A percentile compares a stretch with the other conserved stretches of the same genome.
phyloP scores from a whole-genome alignment of 345 rosid species.

The Balakata baccata region DNA sequence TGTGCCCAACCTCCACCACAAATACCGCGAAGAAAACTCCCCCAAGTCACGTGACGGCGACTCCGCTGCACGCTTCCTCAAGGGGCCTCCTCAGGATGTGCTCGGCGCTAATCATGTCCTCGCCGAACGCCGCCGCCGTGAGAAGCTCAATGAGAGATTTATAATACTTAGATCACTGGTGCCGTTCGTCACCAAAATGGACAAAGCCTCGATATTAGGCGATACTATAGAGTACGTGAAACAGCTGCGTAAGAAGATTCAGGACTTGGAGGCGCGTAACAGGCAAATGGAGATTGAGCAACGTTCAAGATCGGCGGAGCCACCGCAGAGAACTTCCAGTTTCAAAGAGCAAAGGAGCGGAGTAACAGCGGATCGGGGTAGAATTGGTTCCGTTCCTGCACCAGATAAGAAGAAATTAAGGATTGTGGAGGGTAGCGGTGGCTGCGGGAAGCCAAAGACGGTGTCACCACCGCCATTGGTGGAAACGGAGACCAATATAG shows the following conservation, averaged over 20 bases:
- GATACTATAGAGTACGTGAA: constrained; percentile 95
- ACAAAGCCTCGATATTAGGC: constrained; percentile 91
- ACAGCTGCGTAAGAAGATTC: constrained; percentile 71
- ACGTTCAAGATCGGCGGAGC: constrained; percentile 30
- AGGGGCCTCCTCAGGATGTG: constrained; percentile 52
- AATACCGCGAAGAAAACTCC: constrained; percentile 52
- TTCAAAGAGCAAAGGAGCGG: constrained; percentile 41
- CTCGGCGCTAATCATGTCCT: constrained; percentile 84
- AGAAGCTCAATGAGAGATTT: constrained; percentile 90
- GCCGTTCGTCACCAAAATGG: constrained; percentile 97
- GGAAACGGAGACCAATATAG: constrained; percentile 38
- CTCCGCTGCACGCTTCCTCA: constrained; percentile 36
- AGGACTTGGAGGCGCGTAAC: constrained; percentile 64
- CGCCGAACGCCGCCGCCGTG: constrained; percentile 92
- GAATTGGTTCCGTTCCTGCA: constrained; percentile 24
- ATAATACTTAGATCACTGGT: constrained; percentile 71
- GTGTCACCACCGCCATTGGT: constrained; percentile 17
- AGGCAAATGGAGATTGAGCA: constrained; percentile 49
- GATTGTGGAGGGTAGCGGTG: constrained; percentile 39
- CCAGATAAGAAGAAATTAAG: constrained; percentile 55
- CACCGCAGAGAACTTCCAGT: constrained; percentile 32
- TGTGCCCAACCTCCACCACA: constrained; percentile 70
- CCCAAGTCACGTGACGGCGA: constrained; percentile 47
- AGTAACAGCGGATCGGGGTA: constrained; percentile 31
- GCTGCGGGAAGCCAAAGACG: constrained; percentile 42